Base-by-base conservation (phyloP, 345 rosid species). In the Eutrema heterophyllum region DNA sequence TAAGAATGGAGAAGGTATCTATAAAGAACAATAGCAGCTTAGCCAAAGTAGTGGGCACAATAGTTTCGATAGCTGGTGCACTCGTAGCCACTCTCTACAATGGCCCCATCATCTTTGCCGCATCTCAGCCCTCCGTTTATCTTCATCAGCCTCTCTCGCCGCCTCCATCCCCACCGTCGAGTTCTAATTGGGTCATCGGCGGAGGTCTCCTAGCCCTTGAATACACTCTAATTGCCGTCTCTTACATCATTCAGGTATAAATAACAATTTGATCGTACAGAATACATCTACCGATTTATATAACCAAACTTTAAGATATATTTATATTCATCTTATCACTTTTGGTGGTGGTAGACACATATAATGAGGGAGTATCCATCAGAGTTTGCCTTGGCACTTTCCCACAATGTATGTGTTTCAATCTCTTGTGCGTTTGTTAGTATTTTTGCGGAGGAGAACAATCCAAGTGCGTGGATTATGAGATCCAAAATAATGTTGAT, bases 1-100 rank as follows among this genome's bases (percentile, higher is more conserved):
- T 60, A 39, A 91, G 97, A 79, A 81, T 92, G 88, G 97, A 92
- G 75, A 84, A 74, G 40, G 77, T 88, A 2, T 71, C 81, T 48
- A 67, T 80, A 79, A 79, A 82, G 79, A 81, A 71, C 76, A 71
- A 30, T 41, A 83, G 84, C 75, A 73, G 86, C 82, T 57, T 77
- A 56, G 91, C 89, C n/a, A 92, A 88, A 80, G 53, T 81, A 8
- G 44, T 74, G 8, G 96, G 96, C 33, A 88, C 96, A 4, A 7
- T 83, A 49, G 78, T 84, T 32, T 85, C 89, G 0, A 81, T 86
- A 18, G 30, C 68, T 10, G 94, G 94, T 29, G 94, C 94, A 62
- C 84, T 89, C 16, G 65, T 83, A n/a, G 84, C 84, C 33, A 88
- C 91, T 49, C 85, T 83, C 36, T 88, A 86, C 73, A 82, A 85